Base-by-base conservation (phyloP, 176 grass and related monocot genomes). In the Cenchrus purpureus region DNA sequence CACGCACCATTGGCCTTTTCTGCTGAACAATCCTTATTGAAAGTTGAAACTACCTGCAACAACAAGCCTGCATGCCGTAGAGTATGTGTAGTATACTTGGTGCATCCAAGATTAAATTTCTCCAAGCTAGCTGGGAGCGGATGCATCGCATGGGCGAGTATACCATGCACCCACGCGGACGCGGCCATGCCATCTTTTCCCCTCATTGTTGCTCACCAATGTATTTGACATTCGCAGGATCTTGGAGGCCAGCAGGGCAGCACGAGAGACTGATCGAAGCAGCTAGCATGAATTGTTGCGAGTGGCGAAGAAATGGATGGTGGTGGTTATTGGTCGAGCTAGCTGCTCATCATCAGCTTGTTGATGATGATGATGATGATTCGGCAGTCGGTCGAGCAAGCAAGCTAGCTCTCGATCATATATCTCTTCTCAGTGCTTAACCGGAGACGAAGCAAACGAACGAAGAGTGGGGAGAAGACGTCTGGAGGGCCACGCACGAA, bases 221-320 rank as follows among this genome's bases (percentile, higher is more conserved):
- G 64, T 46, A 50, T 65, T 64, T 46, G 43, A 72, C 50, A 73
- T 34, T 68, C 69, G 53, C 87, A 92, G 91, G 87, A 81, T 78
- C 51, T 64, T 67, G 86, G 82, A 83, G 78, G 83, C 6, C 83
- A 92, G 7, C 83, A 92, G 7, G 68, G 78, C 61, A 74, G 86
- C 74, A 53, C 37, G 78, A 61, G 75, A 92, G 76, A 87, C 54
- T 89, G 83, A 40, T 40, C 3, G 37, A 40, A 40, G 37, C 37
- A 40, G 37, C 3, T 40, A 40, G 37, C 37, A 40, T 40, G 37
- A 89, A 32, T 32, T 42, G 7, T 12, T 13, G 40, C 73, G 54
- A 40, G 20, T 45, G 66, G 59, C 31, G 20, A 61, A 85, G 40
- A 65, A 37, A 52, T 64, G 78, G 85, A 70, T 81, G 68, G 52